phyloP scores from a whole-genome alignment of 2,329 filamentous ascomycete genomes.

The Eutypella sp. region DNA sequence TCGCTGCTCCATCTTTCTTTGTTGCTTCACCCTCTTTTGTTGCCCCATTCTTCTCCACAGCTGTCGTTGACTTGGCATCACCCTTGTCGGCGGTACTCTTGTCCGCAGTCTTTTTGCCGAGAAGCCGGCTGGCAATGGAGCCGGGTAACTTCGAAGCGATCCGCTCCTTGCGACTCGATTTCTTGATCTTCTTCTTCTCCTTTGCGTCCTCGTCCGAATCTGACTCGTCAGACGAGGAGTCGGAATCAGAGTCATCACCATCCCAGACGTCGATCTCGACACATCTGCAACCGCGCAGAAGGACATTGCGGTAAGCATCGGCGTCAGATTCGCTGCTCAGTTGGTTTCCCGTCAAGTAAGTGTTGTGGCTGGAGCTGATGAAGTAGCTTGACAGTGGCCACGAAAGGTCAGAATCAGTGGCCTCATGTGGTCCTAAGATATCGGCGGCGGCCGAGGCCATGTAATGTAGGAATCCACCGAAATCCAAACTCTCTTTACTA shows the following conservation, averaged over 20 bases:
- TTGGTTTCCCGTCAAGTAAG: constrained; percentile 85
- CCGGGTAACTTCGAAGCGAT: constrained; percentile 55
- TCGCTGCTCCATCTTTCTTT: constrained; percentile 1
- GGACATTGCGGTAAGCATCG: constrained; percentile 78
- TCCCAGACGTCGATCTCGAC: constrained; percentile 97
- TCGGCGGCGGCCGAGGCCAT: constrained; percentile 48
- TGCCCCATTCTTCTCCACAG: no score
- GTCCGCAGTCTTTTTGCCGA: no score
- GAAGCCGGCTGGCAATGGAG: constrained; percentile 40
- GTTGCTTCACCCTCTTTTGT: constrained; percentile 1
- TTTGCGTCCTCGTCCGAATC: constrained; percentile 35
- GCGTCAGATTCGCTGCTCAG: constrained; percentile 82
- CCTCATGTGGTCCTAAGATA: constrained; percentile 32
- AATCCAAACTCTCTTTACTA: constrained; percentile 34
- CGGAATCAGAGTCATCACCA: constrained; percentile 68
- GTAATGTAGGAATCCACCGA: constrained; percentile 47
- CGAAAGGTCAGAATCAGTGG: constrained; percentile 49
- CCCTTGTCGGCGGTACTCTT: no score
- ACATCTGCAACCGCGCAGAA: constrained; percentile 81
- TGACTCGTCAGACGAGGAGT: constrained; percentile 60
- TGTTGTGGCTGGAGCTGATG: constrained; percentile 93
- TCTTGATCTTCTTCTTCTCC: constrained; percentile 53
- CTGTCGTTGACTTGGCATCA: no score
- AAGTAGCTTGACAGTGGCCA: constrained; percentile 86
- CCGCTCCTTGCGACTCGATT: constrained; percentile 56